phyloP scores from a whole-genome alignment of 208 protist species.

The Acanthamoeba culbertsoni region DNA sequence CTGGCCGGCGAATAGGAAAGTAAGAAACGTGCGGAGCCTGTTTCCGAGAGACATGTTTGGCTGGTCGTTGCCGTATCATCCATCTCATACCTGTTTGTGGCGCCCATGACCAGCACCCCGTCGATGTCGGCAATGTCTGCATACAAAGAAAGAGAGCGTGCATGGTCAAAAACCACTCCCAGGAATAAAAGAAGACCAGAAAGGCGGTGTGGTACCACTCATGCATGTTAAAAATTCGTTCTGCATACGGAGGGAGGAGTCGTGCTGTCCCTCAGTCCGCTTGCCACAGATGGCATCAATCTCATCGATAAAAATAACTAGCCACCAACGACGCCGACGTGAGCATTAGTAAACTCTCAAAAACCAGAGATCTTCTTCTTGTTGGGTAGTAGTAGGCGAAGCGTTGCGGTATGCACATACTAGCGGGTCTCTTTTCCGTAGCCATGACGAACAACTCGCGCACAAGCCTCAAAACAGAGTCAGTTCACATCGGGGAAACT shows the following conservation, averaged over 20 bases:
- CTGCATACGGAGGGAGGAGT: constrained; percentile 95
- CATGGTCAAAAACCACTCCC: not conserved
- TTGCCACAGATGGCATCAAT: constrained; percentile 96
- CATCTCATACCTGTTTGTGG: constrained; percentile 83
- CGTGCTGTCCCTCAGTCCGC: constrained; percentile 89
- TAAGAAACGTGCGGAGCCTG: not conserved
- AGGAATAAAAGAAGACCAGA: not conserved
- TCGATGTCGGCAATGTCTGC: not conserved
- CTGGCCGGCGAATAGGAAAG: constrained; percentile 1
- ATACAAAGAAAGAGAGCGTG: not conserved
- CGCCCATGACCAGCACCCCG: constrained; percentile 84
- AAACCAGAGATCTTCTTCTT: not conserved
- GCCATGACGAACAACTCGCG: constrained; percentile 96
- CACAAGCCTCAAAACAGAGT: constrained; percentile 82
- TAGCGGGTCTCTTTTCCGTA: constrained; percentile 83
- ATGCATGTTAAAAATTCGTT: constrained; percentile 98
- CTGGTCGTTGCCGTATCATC: not conserved
- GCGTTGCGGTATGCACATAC: too few relatives aligned
- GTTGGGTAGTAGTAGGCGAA: not conserved
- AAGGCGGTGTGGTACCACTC: constrained; percentile 69
- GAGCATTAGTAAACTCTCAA: not conserved
- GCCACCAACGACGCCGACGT: not conserved
- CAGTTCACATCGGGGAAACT: not conserved
- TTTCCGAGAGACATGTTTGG: not conserved
- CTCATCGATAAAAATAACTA: constrained; percentile 99